A percentile compares a stretch with the other conserved stretches of the same genome.
Evolutionary conservation across 805 yeast genomes (phyloP).

Genomic region (Metschnikowia chrysomelidarum): DNA sequence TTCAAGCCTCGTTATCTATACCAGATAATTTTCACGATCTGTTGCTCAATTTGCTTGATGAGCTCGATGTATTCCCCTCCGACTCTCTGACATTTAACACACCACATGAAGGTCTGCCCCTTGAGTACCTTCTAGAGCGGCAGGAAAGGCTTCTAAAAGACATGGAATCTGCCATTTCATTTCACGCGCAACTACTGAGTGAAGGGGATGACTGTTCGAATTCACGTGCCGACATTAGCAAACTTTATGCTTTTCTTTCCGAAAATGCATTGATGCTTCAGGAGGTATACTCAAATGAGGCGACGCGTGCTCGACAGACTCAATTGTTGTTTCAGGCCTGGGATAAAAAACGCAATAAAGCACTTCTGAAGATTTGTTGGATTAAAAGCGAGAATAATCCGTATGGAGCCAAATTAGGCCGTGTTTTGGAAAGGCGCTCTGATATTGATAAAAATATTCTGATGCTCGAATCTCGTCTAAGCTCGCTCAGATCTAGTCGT

Average conservation of each 20-base stretch:
- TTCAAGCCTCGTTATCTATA: no score
- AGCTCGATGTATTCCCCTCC: no score
- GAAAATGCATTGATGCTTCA: constrained; percentile 43
- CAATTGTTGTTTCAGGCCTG: constrained; percentile 34
- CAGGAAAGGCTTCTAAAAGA: constrained; percentile 8
- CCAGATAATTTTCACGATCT: no score
- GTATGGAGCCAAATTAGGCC: constrained; percentile 42
- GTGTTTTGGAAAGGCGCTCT: constrained; percentile 31
- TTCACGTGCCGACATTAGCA: constrained; percentile 3
- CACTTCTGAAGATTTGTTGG: constrained; percentile 34
- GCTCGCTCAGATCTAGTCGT: constrained; percentile 33
- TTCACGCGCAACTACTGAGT: constrained; percentile 8
- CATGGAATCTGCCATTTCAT: constrained; percentile 5
- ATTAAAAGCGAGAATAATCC: constrained; percentile 40
- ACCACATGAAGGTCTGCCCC: constrained; percentile 3
- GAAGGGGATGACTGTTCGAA: constrained; percentile 15
- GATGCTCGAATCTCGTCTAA: constrained; percentile 35
- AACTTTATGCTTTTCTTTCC: constrained; percentile 26
- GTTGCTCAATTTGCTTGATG: no score
- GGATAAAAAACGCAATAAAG: constrained; percentile 37
- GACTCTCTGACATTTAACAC: background rate
- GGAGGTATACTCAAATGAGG: constrained; percentile 45
- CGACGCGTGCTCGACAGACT: constrained; percentile 25
- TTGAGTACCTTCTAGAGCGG: constrained; percentile 12
- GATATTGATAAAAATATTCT: constrained; percentile 38